Conservation (phyloP, 306 rosid species). For the Vigna angularis region DNA sequence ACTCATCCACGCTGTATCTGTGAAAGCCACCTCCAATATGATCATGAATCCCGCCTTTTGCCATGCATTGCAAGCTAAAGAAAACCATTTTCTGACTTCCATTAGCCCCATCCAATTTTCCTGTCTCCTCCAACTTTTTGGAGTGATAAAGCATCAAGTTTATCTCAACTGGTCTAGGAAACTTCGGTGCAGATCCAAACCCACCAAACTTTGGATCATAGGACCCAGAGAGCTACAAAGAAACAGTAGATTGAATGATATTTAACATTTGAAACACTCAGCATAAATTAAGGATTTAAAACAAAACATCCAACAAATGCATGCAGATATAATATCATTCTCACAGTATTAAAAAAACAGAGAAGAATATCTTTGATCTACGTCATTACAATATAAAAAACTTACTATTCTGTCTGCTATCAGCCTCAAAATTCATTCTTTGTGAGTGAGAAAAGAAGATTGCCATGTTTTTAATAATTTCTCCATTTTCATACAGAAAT, state of each 20-base stretch:
- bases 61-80: conserved; percentile 85
- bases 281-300: conserved; percentile 32
- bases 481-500: conserved; percentile 20
- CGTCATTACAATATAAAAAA: conserved; percentile 31
- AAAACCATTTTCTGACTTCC: conserved; percentile 64
- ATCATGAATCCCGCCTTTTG: conserved; percentile 92
- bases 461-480: conserved; percentile 4
- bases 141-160: conserved; percentile 84
- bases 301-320: conserved; percentile 24
- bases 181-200: conserved; percentile 94
- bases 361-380: background rate
- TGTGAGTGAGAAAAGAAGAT: conserved; percentile 35
- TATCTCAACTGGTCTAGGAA: conserved; percentile 96
- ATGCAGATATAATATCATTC: conserved; percentile 11
- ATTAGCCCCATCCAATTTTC: conserved; percentile 61
- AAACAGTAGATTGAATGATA: conserved; percentile 35
- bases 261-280: conserved; percentile 28
- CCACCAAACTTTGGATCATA: conserved; percentile 88
- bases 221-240: conserved; percentile 73
- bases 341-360: background rate
- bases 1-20: conserved; percentile 95
- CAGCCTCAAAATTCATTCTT: conserved; percentile 22
- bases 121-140: conserved; percentile 68
- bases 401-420: conserved; percentile 20
- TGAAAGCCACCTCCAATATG: conserved; percentile 98